Percentiles rank a stretch among this genome's conserved stretches.
Evolutionary conservation across 1,284 basidiomycete genomes (phyloP).

Genomic region (Mycocalia duriaeana): DNA sequence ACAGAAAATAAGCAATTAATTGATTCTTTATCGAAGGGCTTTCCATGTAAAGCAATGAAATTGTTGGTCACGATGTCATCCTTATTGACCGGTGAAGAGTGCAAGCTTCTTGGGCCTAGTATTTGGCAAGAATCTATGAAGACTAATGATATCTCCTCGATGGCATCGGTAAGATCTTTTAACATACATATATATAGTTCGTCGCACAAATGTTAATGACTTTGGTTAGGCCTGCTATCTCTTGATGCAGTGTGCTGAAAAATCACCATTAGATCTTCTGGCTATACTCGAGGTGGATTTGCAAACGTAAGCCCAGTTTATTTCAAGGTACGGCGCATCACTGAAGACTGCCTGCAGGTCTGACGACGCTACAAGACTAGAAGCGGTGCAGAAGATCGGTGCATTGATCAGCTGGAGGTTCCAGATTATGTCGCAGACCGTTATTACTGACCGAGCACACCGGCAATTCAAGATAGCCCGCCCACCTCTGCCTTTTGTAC

Average conservation of each 20-base stretch:
- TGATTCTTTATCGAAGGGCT: conserved; percentile 38
- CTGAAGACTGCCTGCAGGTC: conserved; percentile 28
- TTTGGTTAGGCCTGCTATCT: conserved; percentile 58
- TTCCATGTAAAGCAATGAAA: conserved; percentile 43
- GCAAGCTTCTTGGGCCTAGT: conserved; percentile 40
- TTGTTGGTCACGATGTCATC: conserved; percentile 59
- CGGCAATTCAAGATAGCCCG: conserved; percentile 66
- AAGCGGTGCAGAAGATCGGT: conserved; percentile 48
- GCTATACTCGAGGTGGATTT: conserved; percentile 51
- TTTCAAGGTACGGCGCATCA: not conserved
- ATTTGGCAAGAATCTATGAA: conserved; percentile 56
- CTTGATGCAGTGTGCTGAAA: conserved; percentile 70
- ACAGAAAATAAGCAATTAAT: conserved; percentile 35
- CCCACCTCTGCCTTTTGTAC: conserved; percentile 59
- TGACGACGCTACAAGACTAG: conserved; percentile 39
- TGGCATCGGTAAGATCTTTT: conserved; percentile 45
- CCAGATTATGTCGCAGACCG: conserved; percentile 57
- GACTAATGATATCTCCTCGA: conserved; percentile 33
- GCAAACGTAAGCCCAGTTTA: conserved; percentile 39
- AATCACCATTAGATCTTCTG: conserved; percentile 40
- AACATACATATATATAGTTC: not conserved
- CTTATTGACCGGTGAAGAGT: conserved; percentile 44
- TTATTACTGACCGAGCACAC: conserved; percentile 53
- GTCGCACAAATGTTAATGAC: not conserved
- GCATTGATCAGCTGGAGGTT: conserved; percentile 60